A percentile compares a stretch with the other conserved stretches of the same genome.
These are phyloP conservation scores for Trichoderma reesei DNA, from an alignment of 495 filamentous ascomycete genomes.

Conservation along the genomic window DNA sequence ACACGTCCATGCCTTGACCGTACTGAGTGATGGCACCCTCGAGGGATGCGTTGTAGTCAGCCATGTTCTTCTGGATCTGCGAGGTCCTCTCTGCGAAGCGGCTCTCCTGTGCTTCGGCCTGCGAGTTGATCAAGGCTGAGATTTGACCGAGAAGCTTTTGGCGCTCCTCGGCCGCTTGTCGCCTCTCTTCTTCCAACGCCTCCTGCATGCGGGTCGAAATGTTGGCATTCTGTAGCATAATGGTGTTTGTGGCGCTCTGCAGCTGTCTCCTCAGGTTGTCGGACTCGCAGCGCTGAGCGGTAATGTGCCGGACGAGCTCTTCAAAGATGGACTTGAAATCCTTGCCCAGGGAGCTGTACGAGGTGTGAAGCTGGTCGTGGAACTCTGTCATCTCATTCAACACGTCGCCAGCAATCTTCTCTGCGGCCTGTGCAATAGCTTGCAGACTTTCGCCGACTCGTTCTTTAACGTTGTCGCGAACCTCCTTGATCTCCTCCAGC, in stretches of 20 bases:
- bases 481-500: slow-evolving; percentile 80
- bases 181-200: slow-evolving; percentile 64
- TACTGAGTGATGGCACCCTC: slow-evolving; percentile 55
- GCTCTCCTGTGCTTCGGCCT: slow-evolving; percentile 59
- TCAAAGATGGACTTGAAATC: slow-evolving; percentile 85
- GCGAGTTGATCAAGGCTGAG: slow-evolving; percentile 58
- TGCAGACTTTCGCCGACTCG: slow-evolving; percentile 79
- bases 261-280: slow-evolving; percentile 61
- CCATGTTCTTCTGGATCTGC: slow-evolving; percentile 50
- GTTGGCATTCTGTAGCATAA: slow-evolving; percentile 54
- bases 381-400: slow-evolving; percentile 75
- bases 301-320: slow-evolving; percentile 58
- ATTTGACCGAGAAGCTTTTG: slow-evolving; percentile 67
- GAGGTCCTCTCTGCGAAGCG: slow-evolving; percentile 57
- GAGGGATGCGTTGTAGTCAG: slow-evolving; percentile 50
- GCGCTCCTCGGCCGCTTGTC: slow-evolving; percentile 63
- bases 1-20: slow-evolving; percentile 60
- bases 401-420: slow-evolving; percentile 83
- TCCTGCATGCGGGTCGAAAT: slow-evolving; percentile 60
- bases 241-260: slow-evolving; percentile 51
- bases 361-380: slow-evolving; percentile 66
- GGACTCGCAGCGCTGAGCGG: slow-evolving; percentile 70
- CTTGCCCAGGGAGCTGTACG: slow-evolving; percentile 79
- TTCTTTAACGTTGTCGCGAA: slow-evolving; percentile 77
- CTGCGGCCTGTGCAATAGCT: slow-evolving; percentile 74